Base-by-base conservation (phyloP, 2,329 filamentous ascomycete species). In the Colletotrichum euphorbiae region DNA sequence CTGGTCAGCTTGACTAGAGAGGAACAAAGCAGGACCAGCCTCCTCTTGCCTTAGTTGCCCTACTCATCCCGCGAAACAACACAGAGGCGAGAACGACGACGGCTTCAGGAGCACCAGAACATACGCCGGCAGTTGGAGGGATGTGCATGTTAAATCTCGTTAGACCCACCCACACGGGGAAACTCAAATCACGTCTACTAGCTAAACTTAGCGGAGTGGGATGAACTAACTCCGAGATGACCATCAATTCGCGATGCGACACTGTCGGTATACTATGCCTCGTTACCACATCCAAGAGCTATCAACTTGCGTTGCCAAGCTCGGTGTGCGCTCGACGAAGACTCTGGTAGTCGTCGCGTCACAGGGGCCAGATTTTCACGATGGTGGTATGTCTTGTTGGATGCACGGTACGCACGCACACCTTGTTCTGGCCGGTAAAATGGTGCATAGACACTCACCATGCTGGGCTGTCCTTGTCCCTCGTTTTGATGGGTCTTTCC, bases 121-220 rank as follows among this genome's bases (percentile, higher is more conserved):
- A 43, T 38, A 45, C 40, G 48, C 48, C 66, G 66, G 61, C 66
- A 69, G 62, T 66, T 60, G 61, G 31, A 69, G 55, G 66, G 66
- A 66, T 69, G 40, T 59, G 66, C 66, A 59, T 66, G 54, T 56
- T 69, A 55, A 69, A 65, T 65, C 48, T 69, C 66, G 66, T 69
- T 55, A 69, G 61, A 69, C 66, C 66, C 66, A 69, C 66, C 57
- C 66, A 69, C 61, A 69, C 61, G 61, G 66, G 66, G 62, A 66
- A 59, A 65, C 66, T n/a, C n/a, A n/a, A n/a, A n/a, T n/a, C 57
- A 51, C 66, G 48, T 65, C 61, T 60, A 42, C 33, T 66, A 55
- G 66, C 62, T 59, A 66, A 69, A 69, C 46, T 65, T 55, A 65
- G 61, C 66, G 59, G 62, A 58, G 66, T 65, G 54, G 66, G 66